Base-by-base conservation (phyloP, 805 yeast genomes). In the Wickerhamomyces strasburgensis region DNA sequence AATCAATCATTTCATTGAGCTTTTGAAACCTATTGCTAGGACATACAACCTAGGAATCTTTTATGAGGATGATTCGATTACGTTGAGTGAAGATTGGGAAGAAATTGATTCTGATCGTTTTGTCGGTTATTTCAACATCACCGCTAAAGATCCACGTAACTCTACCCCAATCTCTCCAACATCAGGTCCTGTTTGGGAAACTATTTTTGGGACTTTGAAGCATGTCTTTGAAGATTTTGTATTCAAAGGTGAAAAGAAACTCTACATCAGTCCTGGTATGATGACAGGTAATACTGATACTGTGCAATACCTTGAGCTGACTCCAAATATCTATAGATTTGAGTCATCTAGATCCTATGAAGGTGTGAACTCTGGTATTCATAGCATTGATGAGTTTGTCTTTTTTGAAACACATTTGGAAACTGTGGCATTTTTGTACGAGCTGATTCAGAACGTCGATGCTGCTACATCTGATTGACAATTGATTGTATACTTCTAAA, bases 251-350 rank as follows among this genome's bases (percentile, higher is more conserved):
- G 62, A 72, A 14, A 80, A 87, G 1, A 61, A 33, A 24, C 7
- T 42, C 21, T 24, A 32, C 36, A 15, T 33, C 15, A 40, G 34
- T 16, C 45, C 45, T 11, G 35, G 72, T 19, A 54, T 81, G 28
- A 70, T 75, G 69, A 67, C 82, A 6, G 88, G 81, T 19, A 81
- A 80, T 57, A 82, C 89, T 3, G 90, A 83, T 52, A 81, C 88
- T 8, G 64, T 67, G 43, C 67, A 72, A 51, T 83, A 78, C 60
- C 78, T 84, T 84, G 55, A 62, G 31, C 60, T 83, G 48, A 71
- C 82, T 4, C 54, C 64, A 30, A 72, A 80, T 52, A 78, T 83
- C 35, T 83, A 67, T 62, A 66, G 89, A 38, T 77, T 68, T 54
- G 67, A 70, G 33, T 84, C 85, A 9, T 72, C 70, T 17, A 55